phyloP scores from a whole-genome alignment of 2,329 filamentous ascomycete genomes.

The Pseudocercospora fuligena region DNA sequence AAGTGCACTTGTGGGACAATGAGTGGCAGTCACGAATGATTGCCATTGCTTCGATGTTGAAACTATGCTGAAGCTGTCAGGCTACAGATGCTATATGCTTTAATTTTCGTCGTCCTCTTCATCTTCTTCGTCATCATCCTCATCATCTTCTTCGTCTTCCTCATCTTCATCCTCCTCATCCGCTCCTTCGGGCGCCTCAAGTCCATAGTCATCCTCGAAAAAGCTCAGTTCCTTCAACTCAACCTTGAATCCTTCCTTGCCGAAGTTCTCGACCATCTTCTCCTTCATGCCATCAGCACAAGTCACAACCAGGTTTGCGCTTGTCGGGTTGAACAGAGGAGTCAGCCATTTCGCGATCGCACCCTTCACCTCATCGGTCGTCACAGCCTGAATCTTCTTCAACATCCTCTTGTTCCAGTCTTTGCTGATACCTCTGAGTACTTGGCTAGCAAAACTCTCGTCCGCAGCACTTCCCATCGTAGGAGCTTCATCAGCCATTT shows the following conservation, averaged over 20 bases:
- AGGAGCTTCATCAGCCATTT: conserved; percentile 84
- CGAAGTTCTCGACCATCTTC: conserved; percentile 76
- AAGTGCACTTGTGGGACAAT: too few species aligned
- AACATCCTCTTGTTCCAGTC: conserved; percentile 81
- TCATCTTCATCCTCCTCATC: conserved; percentile 65
- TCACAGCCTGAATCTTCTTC: conserved; percentile 75
- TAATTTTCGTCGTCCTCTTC: conserved; percentile 24
- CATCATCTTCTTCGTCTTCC: conserved; percentile 59
- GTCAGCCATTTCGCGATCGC: conserved; percentile 77
- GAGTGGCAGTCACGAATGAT: too few species aligned
- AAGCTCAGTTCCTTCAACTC: conserved; percentile 73
- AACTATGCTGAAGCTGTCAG: neutral
- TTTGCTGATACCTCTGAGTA: conserved; percentile 74
- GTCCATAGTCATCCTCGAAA: conserved; percentile 89
- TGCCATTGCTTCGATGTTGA: neutral
- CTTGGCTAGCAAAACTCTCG: conserved; percentile 80
- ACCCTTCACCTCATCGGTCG: conserved; percentile 73
- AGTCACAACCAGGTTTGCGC: conserved; percentile 84
- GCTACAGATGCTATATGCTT: neutral
- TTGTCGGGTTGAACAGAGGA: conserved; percentile 78
- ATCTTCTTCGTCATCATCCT: conserved; percentile 56
- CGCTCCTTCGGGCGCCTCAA: conserved; percentile 66
- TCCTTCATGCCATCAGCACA: conserved; percentile 85
- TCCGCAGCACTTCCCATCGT: conserved; percentile 82
- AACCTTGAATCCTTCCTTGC: conserved; percentile 76